Percentiles rank a stretch among this genome's conserved stretches.
Evolutionary conservation across 805 yeast genomes (phyloP).

Genomic region (Wickerhamiella cacticola): DNA sequence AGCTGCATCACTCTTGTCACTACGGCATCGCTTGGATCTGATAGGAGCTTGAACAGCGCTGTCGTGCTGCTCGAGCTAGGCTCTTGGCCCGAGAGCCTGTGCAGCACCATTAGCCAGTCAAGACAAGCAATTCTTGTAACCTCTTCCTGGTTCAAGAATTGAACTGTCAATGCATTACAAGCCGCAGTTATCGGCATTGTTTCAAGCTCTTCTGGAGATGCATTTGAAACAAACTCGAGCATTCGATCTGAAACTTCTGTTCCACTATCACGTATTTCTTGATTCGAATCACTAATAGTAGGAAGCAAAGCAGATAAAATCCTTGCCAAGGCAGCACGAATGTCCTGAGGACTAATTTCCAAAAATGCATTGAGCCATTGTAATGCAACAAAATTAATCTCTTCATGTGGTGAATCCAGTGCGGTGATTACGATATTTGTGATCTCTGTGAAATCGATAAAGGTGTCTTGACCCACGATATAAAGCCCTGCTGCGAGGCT

Average conservation of each 20-base stretch:
- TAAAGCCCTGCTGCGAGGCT: slow-evolving; percentile 34
- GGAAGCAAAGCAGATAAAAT: slow-evolving; percentile 57
- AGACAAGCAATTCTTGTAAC: slow-evolving; percentile 71
- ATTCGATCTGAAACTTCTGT: slow-evolving; percentile 45
- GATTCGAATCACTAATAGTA: slow-evolving; percentile 42
- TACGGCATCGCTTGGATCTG: slow-evolving; percentile 66
- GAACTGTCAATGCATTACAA: slow-evolving; percentile 58
- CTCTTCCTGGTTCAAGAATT: slow-evolving; percentile 63
- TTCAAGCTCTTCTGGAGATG: slow-evolving; percentile 30
- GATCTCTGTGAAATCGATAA: slow-evolving; percentile 65
- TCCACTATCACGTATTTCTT: slow-evolving; percentile 42
- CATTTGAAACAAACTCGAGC: slow-evolving; percentile 40
- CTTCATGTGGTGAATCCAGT: slow-evolving; percentile 58
- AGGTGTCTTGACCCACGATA: slow-evolving; percentile 69
- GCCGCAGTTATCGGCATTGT: slow-evolving; percentile 38
- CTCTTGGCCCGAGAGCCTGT: slow-evolving; percentile 41
- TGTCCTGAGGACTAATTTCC: slow-evolving; percentile 61
- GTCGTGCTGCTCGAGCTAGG: slow-evolving; percentile 51
- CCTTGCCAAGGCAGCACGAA: slow-evolving; percentile 62
- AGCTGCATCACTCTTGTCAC: slow-evolving; percentile 61
- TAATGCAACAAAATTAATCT: slow-evolving; percentile 66
- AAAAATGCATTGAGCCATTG: slow-evolving; percentile 72
- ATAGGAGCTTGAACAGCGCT: slow-evolving; percentile 59
- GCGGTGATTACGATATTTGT: slow-evolving; percentile 73
- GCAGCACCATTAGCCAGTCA: slow-evolving; percentile 81